Evolutionary conservation across 2,329 filamentous ascomycete species (phyloP).

Genomic region (Colletotrichum cordylinicola): DNA sequence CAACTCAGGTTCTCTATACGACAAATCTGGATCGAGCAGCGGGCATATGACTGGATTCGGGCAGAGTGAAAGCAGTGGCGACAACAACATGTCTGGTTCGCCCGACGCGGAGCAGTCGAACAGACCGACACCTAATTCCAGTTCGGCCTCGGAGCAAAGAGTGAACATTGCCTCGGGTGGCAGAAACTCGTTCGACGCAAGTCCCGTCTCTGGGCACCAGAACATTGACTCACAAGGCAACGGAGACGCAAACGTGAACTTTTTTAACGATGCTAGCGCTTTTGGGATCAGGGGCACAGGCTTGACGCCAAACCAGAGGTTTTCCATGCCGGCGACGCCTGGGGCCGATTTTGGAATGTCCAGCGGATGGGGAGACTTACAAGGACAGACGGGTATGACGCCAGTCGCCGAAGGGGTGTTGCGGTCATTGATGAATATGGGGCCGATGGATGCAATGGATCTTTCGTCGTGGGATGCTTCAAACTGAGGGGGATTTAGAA

Average conservation of each 20-base stretch:
- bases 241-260: conserved; percentile 42
- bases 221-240: conserved; percentile 41
- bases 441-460: conserved; percentile 67
- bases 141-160: conserved; percentile 50
- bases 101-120: conserved; percentile 57
- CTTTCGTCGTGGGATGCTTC: conserved; percentile 52
- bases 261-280: conserved; percentile 43
- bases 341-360: conserved; percentile 48
- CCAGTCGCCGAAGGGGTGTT: conserved; percentile 64
- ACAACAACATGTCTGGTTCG: conserved; percentile 51
- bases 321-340: conserved; percentile 39
- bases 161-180: conserved; percentile 25
- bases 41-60: conserved; percentile 41
- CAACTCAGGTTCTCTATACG: conserved; percentile 31
- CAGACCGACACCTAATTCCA: conserved; percentile 66
- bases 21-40: conserved; percentile 32
- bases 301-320: conserved; percentile 38
- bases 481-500: conserved; percentile 6
- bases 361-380: conserved; percentile 49
- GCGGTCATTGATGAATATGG: conserved; percentile 62
- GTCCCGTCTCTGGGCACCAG: conserved; percentile 52
- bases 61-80: conserved; percentile 47
- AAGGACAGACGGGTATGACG: conserved; percentile 53
- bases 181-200: conserved; percentile 56
- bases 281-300: conserved; percentile 42